Percentiles rank a stretch among this genome's conserved stretches.
These are phyloP conservation scores for Populus deltoides DNA, from an alignment of 345 rosid genomes.

Conservation along the genomic window DNA sequence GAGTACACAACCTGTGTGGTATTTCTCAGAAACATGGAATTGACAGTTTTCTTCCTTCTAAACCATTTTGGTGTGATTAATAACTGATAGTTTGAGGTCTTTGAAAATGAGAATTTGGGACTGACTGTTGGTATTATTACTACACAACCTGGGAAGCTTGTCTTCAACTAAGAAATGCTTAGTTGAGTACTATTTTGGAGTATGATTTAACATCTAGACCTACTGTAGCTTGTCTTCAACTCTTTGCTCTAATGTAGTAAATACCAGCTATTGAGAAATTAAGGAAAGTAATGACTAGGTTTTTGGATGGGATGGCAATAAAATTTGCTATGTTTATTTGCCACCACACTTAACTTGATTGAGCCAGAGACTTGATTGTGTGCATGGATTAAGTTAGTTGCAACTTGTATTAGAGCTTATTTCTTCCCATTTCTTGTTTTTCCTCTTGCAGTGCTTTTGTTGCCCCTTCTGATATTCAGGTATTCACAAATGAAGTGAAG, in stretches of 20 bases:
- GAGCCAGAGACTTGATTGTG: background rate
- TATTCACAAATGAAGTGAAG: constrained; percentile 75
- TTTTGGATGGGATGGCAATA: background rate
- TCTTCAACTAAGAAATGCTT: background rate
- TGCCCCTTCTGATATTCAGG: constrained; percentile 74
- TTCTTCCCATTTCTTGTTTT: constrained; percentile 16
- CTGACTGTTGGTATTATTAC: background rate
- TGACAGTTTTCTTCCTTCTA: background rate
- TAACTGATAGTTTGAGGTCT: background rate
- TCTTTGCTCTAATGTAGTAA: background rate
- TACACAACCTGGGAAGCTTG: background rate
- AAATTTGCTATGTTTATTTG: background rate
- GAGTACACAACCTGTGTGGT: background rate
- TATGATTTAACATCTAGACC: background rate
- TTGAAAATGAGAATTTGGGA: background rate
- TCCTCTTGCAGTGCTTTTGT: constrained; percentile 70
- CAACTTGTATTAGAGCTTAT: constrained; percentile 6
- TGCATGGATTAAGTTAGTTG: background rate
- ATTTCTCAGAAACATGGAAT: background rate
- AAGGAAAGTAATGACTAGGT: background rate
- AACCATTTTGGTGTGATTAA: background rate
- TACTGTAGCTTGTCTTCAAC: background rate
- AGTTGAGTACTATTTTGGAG: background rate
- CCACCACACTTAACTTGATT: background rate
- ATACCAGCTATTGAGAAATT: background rate